Base-by-base conservation (phyloP, 1,139 yeast genomes). In the Debaryomyces sp. region DNA sequence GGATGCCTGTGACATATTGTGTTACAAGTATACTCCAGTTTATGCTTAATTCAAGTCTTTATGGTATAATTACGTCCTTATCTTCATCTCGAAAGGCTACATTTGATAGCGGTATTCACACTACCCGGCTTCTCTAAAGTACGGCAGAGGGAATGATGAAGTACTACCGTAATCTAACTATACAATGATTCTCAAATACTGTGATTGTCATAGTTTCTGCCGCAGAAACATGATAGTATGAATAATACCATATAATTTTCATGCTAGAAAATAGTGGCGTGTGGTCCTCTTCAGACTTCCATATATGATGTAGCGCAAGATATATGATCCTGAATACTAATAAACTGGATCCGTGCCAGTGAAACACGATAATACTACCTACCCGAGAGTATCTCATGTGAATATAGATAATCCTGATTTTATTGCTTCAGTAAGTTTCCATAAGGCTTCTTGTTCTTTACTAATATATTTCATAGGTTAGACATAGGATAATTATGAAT, bases 1-100 rank as follows among this genome's bases (percentile, higher is more conserved):
- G 17, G 75, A 68, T 12, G 73, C 63, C 27, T 59, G 58, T 23
- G 69, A 64, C 70, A 67, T 66, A 15, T 22, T 22, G 22, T 8
- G 10, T 17, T 23, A 41, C 35, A 30, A 26, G 13, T 18, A 2
- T 18, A n/a, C n/a, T 10, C 32, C 38, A 21, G 26, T 21, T 21
- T 35, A 15, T 18, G 15, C 13, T 40, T 15, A 17, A 13, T 26
- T 23, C 12, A 12, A 24, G 22, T 24, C 35, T 38, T 12, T 13
- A 18, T 21, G 24, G 17, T 18, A 10, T 24, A 21, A n/a, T 21
- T 6, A 21, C 8, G 15, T 35, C 38, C 38, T 35, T 35, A 35
- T 35, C 38, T 35, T 35, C 26, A 35, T 12, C 38, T 32, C 35
- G 35, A 32, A 15, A 8, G 21, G 21, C 17, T 15, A 32, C 18